phyloP scores from a whole-genome alignment of 208 protist genomes.

The Naegleria gruberi region DNA sequence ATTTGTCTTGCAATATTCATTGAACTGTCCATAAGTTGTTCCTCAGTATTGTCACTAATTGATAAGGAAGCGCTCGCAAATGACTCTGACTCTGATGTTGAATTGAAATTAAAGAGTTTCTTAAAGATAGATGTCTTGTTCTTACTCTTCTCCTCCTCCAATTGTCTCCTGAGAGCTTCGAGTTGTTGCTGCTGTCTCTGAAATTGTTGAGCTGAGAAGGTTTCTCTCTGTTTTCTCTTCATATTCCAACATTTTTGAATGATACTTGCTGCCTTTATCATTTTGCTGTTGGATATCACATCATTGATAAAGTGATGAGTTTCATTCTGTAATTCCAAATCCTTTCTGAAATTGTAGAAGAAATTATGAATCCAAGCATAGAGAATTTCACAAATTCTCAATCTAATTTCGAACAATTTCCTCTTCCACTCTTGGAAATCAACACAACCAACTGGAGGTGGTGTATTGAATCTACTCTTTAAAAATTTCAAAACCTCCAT shows the following conservation, averaged over 20 bases:
- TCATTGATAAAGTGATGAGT: background rate
- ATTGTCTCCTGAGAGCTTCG: background rate
- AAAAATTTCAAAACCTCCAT: background rate
- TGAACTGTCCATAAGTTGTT: background rate
- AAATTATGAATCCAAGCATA: background rate
- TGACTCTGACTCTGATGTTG: too few species aligned
- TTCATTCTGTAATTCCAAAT: background rate
- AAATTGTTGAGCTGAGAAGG: background rate
- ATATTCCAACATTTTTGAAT: background rate
- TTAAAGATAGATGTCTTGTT: too few species aligned
- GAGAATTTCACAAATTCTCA: background rate
- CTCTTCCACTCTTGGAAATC: background rate
- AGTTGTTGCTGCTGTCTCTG: conserved; percentile 5
- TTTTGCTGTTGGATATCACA: background rate
- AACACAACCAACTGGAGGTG: background rate
- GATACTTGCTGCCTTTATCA: background rate
- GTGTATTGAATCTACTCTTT: background rate
- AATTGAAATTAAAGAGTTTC: too few species aligned
- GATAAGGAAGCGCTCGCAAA: too few species aligned
- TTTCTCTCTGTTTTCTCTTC: background rate
- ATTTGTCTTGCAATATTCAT: conserved; percentile 16
- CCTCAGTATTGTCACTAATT: too few species aligned
- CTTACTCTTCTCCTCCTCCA: background rate
- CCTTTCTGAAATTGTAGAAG: conserved; percentile 7
- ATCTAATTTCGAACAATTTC: background rate